These are phyloP conservation scores for Fusarium sp. DNA, from an alignment of 2,329 filamentous ascomycete genomes.

Conservation along the genomic window DNA sequence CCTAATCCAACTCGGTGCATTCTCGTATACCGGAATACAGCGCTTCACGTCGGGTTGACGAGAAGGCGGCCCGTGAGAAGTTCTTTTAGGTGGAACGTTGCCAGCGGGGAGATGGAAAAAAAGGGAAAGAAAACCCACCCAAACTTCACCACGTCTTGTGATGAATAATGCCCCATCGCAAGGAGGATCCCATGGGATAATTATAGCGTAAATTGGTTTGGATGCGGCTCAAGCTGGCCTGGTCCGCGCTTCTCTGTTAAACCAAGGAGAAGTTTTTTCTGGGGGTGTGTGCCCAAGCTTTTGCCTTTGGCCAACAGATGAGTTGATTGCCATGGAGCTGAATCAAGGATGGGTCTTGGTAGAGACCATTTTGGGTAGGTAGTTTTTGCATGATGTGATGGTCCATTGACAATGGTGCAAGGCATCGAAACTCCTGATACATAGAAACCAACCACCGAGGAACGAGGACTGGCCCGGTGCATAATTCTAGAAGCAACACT, in stretches of 20 bases:
- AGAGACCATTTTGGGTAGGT: conserved; percentile 5
- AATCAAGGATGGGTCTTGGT: not conserved
- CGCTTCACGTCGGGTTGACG: conserved; percentile 34
- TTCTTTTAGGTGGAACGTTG: conserved; percentile 32
- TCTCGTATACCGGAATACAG: conserved; percentile 28
- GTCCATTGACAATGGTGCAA: conserved; percentile 24
- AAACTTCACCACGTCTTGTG: conserved; percentile 40
- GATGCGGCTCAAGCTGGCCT: conserved; percentile 42
- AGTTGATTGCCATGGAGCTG: conserved; percentile 9
- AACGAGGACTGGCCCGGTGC: conserved; percentile 5
- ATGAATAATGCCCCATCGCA: conserved; percentile 35
- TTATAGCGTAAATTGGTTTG: conserved; percentile 45
- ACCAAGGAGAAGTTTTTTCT: conserved; percentile 20
- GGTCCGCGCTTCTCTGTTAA: conserved; percentile 19
- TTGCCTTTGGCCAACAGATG: conserved; percentile 2
- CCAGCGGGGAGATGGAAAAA: conserved; percentile 2
- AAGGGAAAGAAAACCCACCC: conserved; percentile 28
- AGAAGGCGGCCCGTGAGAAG: conserved; percentile 24
- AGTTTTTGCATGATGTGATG: conserved; percentile 15
- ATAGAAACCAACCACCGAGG: conserved; percentile 11
- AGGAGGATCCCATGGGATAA: conserved; percentile 44
- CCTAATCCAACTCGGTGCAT: conserved; percentile 17
- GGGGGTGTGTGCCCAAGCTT: conserved; percentile 21
- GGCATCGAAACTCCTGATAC: conserved; percentile 2
- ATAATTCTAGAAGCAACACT: conserved; percentile 3